Conservation (phyloP, 1,139 yeast genomes). For the Geotrichum australiense region DNA sequence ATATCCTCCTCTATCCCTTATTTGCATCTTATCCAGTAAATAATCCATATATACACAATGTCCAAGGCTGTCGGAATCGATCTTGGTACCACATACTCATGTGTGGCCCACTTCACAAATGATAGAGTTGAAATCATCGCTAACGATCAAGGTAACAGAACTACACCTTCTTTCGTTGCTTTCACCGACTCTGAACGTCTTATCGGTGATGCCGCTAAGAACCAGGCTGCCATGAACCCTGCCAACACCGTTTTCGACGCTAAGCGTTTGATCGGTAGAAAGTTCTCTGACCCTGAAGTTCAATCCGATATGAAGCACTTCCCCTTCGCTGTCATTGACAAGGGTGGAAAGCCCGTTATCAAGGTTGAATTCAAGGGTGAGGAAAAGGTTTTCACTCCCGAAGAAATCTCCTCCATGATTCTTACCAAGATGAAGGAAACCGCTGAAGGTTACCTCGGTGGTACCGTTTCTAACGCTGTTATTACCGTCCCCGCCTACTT, state of each 20-base stretch:
- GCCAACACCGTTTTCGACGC: conserved; percentile 93
- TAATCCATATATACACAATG: conserved; percentile 21
- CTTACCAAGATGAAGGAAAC: conserved; percentile 93
- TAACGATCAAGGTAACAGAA: conserved; percentile 98
- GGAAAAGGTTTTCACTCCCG: conserved; percentile 88
- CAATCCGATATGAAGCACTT: conserved; percentile 91
- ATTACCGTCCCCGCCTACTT: conserved; percentile 83
- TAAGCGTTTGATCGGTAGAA: conserved; percentile 94
- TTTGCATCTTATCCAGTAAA: no score
- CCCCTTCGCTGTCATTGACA: conserved; percentile 90
- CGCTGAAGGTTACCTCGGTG: conserved; percentile 88
- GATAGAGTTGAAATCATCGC: conserved; percentile 90
- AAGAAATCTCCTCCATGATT: conserved; percentile 93
- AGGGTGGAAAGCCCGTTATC: conserved; percentile 79
- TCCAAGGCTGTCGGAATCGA: conserved; percentile 55
- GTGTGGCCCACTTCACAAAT: conserved; percentile 94
- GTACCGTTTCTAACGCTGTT: conserved; percentile 81
- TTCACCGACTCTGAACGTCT: conserved; percentile 94
- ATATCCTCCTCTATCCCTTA: not conserved
- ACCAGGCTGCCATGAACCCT: conserved; percentile 97
- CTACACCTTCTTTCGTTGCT: conserved; percentile 95
- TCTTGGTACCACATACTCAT: conserved; percentile 97
- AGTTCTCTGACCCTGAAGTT: conserved; percentile 78
- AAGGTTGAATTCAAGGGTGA: conserved; percentile 94
- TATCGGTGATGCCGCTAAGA: conserved; percentile 98